Base-by-base conservation (phyloP, 805 yeast species). In the Ogataea nitratoaversa region DNA sequence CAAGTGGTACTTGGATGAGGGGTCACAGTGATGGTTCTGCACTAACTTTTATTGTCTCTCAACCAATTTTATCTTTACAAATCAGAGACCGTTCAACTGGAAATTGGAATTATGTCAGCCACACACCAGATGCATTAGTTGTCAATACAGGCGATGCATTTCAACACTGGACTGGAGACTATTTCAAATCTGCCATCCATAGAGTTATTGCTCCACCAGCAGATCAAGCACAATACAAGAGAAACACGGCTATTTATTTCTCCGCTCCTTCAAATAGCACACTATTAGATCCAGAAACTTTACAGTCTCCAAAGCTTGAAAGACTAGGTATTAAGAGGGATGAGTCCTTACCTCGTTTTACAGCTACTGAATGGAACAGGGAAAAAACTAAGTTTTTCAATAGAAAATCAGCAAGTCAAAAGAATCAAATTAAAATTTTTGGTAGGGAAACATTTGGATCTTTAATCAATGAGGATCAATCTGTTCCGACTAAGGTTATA, bases 1-100 rank as follows among this genome's bases (percentile, higher is more conserved):
- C 74, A 0, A 61, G 60, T 8, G 56, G 60, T 22, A 70, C 70
- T 2, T 70, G 69, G 68, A 54, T 72, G 22, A 58, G 76, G 35
- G 78, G 77, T 2, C 78, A 72, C 45, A 65, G 72, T 22, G 77
- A 72, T 49, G 64, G 61, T 16, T 58, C 64, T 41, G 72, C 65
- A 1, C 60, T 68, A 34, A 56, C 72, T 1, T 66, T 67, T 38
- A 66, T 68, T 22, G 58, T 68, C 2, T 65, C 70, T 9, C 70
- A 67, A 47, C 67, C 72, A 19, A 66, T 68, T 34, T 48, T 67
- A 4, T 57, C 71, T 6, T 53, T 68, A 22, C 74, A 68, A 45
- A 63, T 68, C 36, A 55, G 61, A 40, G 70, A 67, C 37, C 57
- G 60, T 34, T 62, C 54, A 31, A 57, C 63, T 12, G 65, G 66